These are phyloP conservation scores for Tephrocybe rancida DNA, from an alignment of 768 basidiomycete species.

Conservation along the genomic window DNA sequence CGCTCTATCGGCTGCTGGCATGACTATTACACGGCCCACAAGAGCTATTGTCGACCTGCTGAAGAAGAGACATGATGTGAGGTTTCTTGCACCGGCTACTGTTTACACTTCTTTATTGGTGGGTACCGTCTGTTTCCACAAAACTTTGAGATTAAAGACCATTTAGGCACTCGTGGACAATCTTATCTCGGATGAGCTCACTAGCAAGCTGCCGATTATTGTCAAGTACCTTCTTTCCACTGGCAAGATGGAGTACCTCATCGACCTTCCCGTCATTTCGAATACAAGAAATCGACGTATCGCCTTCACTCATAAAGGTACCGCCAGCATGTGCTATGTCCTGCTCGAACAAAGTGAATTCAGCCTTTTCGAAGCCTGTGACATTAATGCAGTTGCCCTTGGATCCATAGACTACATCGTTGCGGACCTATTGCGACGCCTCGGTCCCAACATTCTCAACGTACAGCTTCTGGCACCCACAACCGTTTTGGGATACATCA, in stretches of 20 bases:
- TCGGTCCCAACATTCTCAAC: constrained; percentile 31
- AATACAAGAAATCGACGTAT: constrained; percentile 21
- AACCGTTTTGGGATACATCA: constrained; percentile 31
- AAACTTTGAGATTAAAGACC: not conserved
- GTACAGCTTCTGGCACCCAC: constrained; percentile 27
- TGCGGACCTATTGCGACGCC: constrained; percentile 20
- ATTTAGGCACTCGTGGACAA: constrained; percentile 17
- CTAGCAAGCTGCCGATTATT: constrained; percentile 15
- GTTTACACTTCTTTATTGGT: constrained; percentile 34
- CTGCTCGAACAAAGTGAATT: constrained; percentile 32
- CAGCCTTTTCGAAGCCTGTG: constrained; percentile 29
- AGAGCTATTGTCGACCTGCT: constrained; percentile 32
- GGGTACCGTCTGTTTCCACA: constrained; percentile 11
- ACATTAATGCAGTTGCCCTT: constrained; percentile 32
- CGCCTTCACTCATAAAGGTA: constrained; percentile 15
- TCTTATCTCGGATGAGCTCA: constrained; percentile 7
- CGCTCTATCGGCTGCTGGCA: constrained; percentile 32
- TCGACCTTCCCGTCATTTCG: constrained; percentile 39
- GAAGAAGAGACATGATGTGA: constrained; percentile 3
- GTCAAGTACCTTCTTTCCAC: constrained; percentile 38
- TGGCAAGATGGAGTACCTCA: constrained; percentile 30
- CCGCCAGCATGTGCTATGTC: constrained; percentile 15
- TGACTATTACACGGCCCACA: constrained; percentile 38
- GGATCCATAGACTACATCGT: constrained; percentile 24
- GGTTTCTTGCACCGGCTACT: constrained; percentile 26